Conservation (phyloP, 225 moss, liverwort and hornwort genomes). For the Sphagnum contortum region DNA sequence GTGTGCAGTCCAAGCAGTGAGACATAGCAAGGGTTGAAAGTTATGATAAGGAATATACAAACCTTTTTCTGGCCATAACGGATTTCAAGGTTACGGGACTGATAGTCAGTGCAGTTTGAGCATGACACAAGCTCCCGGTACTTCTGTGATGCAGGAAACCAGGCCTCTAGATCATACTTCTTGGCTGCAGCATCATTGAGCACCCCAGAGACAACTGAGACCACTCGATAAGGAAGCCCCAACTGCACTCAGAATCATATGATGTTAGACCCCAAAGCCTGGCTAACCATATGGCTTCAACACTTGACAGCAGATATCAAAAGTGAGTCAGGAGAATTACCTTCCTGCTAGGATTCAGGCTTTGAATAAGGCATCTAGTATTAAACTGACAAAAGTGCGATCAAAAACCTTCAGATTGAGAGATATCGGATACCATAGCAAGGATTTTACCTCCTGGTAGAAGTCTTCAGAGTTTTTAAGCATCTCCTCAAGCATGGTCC, state of each 20-base stretch:
- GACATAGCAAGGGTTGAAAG: not conserved
- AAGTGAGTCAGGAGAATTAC: too few relatives aligned
- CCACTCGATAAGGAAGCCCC: constrained; percentile 34
- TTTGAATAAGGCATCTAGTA: too few relatives aligned
- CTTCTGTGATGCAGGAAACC: constrained; percentile 34
- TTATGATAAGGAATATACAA: constrained; percentile 10
- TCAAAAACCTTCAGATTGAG: too few relatives aligned
- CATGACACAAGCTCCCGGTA: constrained; percentile 43
- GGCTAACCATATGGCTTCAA: too few relatives aligned
- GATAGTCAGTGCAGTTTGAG: constrained; percentile 44
- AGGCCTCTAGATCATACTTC: constrained; percentile 44
- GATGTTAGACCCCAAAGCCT: not conserved
- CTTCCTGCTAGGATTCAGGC: too few relatives aligned
- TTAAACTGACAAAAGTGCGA: too few relatives aligned
- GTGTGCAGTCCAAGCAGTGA: too few relatives aligned
- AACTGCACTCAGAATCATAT: constrained; percentile 14
- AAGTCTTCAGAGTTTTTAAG: constrained; percentile 42
- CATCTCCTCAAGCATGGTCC: constrained; percentile 48
- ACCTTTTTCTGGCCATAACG: constrained; percentile 68
- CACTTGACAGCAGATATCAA: not conserved
- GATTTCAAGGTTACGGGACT: constrained; percentile 31
- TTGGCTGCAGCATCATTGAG: constrained; percentile 51
- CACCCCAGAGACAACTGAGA: constrained; percentile 39
- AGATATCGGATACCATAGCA: too few relatives aligned
- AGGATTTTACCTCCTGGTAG: constrained; percentile 17